Evolutionary conservation across 345 rosid genomes (phyloP).

Genomic region (Euclidium syriacum): DNA sequence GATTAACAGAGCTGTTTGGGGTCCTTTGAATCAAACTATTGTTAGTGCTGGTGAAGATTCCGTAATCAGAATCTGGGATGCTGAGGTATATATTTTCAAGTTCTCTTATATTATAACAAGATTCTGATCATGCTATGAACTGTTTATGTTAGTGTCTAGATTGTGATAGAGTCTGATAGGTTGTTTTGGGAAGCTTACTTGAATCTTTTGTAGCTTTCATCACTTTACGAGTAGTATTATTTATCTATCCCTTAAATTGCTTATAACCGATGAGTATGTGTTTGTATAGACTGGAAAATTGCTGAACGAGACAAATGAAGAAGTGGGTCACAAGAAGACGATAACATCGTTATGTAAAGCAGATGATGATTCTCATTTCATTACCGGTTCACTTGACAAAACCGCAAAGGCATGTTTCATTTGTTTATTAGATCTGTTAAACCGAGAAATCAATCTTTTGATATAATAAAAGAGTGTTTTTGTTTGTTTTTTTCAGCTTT

Average conservation of each 20-base stretch:
- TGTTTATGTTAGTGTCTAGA: too few relatives aligned
- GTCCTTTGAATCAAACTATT: conserved; percentile 60
- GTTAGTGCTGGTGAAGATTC: conserved; percentile 81
- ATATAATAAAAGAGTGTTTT: neutral
- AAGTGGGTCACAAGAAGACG: conserved; percentile 76
- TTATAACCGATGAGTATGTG: too few relatives aligned
- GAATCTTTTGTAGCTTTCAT: too few relatives aligned
- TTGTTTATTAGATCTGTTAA: neutral
- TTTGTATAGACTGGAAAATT: conserved; percentile 95
- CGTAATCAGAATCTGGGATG: conserved; percentile 66
- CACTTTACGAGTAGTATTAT: too few relatives aligned
- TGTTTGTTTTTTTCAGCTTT: conserved; percentile 64
- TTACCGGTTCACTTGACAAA: conserved; percentile 90
- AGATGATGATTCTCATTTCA: conserved; percentile 76
- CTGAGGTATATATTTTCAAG: too few relatives aligned
- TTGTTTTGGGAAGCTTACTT: too few relatives aligned
- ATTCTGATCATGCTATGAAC: too few relatives aligned
- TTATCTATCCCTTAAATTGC: too few relatives aligned
- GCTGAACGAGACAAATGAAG: conserved; percentile 60
- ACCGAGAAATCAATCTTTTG: neutral
- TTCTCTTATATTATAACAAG: too few relatives aligned
- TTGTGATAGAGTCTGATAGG: too few relatives aligned
- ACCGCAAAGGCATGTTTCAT: conserved; percentile 76
- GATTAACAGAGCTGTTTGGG: conserved; percentile 81
- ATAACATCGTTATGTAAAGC: conserved; percentile 79